Evolutionary conservation across 2,329 filamentous ascomycete genomes (phyloP).

Genomic region (Diaporthe sp.): DNA sequence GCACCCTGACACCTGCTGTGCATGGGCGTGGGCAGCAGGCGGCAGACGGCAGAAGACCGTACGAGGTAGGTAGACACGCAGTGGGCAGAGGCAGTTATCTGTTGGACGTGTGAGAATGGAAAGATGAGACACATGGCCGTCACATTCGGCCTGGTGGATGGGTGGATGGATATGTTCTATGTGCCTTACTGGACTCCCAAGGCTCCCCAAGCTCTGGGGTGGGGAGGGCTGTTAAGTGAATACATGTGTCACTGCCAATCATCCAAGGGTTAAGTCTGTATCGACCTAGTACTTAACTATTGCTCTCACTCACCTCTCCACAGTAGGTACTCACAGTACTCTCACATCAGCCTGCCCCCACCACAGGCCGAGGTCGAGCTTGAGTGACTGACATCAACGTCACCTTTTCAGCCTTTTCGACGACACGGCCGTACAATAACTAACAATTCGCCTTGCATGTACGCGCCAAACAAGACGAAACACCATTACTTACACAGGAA

Average conservation of each 20-base stretch:
- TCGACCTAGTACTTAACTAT: neutral
- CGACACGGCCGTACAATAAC: neutral
- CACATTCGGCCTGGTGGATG: neutral
- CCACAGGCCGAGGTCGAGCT: neutral
- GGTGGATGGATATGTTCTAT: neutral
- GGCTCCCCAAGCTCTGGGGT: neutral
- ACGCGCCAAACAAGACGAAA: neutral
- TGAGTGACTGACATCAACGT: conserved; percentile 17
- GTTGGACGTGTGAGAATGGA: neutral
- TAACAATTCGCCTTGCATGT: neutral
- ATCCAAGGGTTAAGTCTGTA: accelerated
- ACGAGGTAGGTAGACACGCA: neutral
- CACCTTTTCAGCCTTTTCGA: neutral
- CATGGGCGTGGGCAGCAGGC: neutral
- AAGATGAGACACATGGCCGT: conserved; percentile 9
- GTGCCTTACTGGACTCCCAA: neutral
- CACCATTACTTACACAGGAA: neutral
- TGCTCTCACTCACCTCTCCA: neutral
- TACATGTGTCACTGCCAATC: accelerated
- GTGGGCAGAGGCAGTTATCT: neutral
- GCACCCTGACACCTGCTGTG: neutral
- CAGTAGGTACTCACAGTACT: neutral
- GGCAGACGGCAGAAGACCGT: neutral
- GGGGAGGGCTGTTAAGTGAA: neutral
- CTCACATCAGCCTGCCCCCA: conserved; percentile 5